Evolutionary conservation across 2,329 filamentous ascomycete genomes (phyloP).

Genomic region (Stagonosporopsis vannaccii): DNA sequence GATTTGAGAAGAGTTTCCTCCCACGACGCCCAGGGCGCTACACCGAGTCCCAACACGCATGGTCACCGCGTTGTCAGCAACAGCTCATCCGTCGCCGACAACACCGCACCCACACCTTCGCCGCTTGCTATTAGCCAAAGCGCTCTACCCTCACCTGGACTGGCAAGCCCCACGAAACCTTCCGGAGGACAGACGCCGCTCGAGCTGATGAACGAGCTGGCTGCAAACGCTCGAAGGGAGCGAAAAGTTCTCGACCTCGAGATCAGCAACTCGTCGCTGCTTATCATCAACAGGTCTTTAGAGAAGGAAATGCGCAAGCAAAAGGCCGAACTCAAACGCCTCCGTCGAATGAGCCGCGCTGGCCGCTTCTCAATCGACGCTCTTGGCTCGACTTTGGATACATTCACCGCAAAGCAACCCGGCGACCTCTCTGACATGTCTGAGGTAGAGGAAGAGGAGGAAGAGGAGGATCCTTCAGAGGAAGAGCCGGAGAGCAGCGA

Average conservation of each 20-base stretch:
- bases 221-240: constrained; percentile 87
- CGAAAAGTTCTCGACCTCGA: constrained; percentile 95
- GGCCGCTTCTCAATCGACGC: constrained; percentile 72
- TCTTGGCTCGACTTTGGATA: constrained; percentile 57
- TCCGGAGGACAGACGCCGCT: constrained; percentile 55
- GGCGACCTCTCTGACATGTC: constrained; percentile 50
- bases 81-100: constrained; percentile 35
- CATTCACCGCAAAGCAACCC: constrained; percentile 36
- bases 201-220: constrained; percentile 75
- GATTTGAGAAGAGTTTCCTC: constrained; percentile 38
- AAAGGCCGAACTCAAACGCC: constrained; percentile 84
- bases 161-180: constrained; percentile 64
- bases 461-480: constrained; percentile 51
- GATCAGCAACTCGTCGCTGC: constrained; percentile 92
- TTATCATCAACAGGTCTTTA: constrained; percentile 92
- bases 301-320: constrained; percentile 93
- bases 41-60: constrained; percentile 45
- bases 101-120: constrained; percentile 34
- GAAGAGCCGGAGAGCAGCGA: constrained; percentile 57
- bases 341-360: constrained; percentile 81
- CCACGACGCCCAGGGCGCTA: constrained; percentile 31
- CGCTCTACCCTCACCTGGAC: constrained; percentile 36
- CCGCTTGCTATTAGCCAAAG: constrained; percentile 33
- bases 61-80: constrained; percentile 41
- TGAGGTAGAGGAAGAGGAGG: constrained; percentile 43